Evolutionary conservation across 2,329 filamentous ascomycete species (phyloP).

Genomic region (Phyllosticta citriasiana): DNA sequence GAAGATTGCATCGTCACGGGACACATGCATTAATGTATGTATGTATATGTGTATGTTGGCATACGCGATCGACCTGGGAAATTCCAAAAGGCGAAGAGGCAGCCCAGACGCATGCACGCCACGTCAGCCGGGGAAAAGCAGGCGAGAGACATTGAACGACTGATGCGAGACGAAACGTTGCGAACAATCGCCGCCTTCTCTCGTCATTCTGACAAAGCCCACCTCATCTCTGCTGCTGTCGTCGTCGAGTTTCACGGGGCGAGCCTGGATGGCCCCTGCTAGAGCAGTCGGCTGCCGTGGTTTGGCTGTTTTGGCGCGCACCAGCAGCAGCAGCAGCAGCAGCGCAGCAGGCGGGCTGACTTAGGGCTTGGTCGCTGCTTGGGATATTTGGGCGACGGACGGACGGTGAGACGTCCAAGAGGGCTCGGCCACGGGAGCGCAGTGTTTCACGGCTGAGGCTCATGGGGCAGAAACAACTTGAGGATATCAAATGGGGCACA

Average conservation of each 20-base stretch:
- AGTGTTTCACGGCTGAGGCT: slow-evolving; percentile 10
- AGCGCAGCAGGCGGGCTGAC: too few species aligned
- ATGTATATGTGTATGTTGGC: too few species aligned
- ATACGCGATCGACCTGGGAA: too few species aligned
- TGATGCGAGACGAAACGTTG: too few species aligned
- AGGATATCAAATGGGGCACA: slow-evolving; percentile 6
- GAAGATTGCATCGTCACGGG: too few species aligned
- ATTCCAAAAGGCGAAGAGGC: background rate
- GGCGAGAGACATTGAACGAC: background rate
- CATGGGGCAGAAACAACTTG: slow-evolving; percentile 10
- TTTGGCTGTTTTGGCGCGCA: background rate
- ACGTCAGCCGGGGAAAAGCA: background rate
- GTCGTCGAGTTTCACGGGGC: background rate
- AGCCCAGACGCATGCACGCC: background rate
- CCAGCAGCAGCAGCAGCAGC: too few species aligned
- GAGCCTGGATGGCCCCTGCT: background rate
- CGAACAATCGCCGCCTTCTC: background rate
- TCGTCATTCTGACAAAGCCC: background rate
- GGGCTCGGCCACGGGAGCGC: background rate
- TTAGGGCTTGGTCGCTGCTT: background rate
- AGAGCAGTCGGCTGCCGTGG: background rate
- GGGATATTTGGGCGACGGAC: background rate
- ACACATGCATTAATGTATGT: too few species aligned
- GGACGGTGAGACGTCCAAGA: background rate
- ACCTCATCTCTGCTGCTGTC: background rate